Base-by-base conservation (phyloP, 352 stramenopile genomes). In the Pythium dissotocum region DNA sequence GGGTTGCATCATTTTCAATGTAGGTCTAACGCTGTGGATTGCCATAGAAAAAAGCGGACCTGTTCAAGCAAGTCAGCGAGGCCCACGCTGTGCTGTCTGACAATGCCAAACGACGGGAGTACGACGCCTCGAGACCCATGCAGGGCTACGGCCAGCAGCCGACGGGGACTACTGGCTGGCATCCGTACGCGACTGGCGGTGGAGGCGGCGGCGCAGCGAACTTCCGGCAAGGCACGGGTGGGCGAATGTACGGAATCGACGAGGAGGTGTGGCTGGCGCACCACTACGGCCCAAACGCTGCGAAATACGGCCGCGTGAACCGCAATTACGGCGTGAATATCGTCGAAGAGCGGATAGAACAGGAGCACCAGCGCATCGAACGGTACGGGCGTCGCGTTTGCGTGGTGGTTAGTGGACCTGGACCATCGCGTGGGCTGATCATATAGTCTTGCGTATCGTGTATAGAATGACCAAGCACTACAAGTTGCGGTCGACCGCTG, bases 211-310 rank as follows among this genome's bases (percentile, higher is more conserved):
- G 65, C 13, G 55, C 68, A 46, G 1, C 55, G 8, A 52, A 42
- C 9, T 71, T 63, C 16, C 58, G 65, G 0, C 65, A 63, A 28
- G 72, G 78, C 63, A 42, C 58, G 0, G 60, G 63, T 35, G 55
- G 65, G 0, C 55, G 36, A 8, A 49, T 91, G 54, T 91, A 93
- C 60, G 88, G 88, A 21, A 89, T 95, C 52, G 77, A 95, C 52
- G 86, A 95, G 67, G 83, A 93, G 18, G 77, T 94, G 28, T 95
- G 88, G 88, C 79, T 93, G 14, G 84, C 84, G 26, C 84, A 95
- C 51, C 88, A 95, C 58, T 95, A 95, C 57, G 88, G 88, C 10
- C 74, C 76, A 2, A 77, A 82, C 48, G 76, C 81, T 14, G 65
- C 76, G 30, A 61, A 72, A n/a, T 79, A 82, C n/a, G 68, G 73